Percentiles rank a stretch among this genome's conserved stretches.
Conservation (phyloP, 2,329 filamentous ascomycete genomes). For the Cytospora chrysosperma region DNA sequence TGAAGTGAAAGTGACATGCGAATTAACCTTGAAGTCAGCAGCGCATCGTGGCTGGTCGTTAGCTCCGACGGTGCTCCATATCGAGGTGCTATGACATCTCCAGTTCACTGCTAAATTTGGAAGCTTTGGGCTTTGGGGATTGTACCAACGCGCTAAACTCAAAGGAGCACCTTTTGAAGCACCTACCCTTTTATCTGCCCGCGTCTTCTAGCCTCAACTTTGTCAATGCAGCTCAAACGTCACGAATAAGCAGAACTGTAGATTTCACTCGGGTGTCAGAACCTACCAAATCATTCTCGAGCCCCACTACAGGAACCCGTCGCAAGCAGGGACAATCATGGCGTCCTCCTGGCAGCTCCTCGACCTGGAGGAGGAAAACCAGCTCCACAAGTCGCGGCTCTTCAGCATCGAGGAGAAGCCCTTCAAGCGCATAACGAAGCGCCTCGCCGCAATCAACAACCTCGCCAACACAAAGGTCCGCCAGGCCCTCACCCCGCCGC, state of each 20-base stretch:
- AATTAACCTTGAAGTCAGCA: neutral
- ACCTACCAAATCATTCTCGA: neutral
- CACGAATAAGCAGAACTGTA: neutral
- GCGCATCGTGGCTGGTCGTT: conserved; percentile 5
- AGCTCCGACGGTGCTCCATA: neutral
- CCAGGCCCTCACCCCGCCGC: conserved; percentile 64
- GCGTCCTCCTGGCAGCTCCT: conserved; percentile 61
- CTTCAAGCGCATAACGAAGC: conserved; percentile 84
- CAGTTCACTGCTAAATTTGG: neutral
- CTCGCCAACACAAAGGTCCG: conserved; percentile 54
- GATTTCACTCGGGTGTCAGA: neutral
- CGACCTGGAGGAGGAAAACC: conserved; percentile 74
- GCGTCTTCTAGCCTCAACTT: neutral
- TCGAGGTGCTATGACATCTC: neutral
- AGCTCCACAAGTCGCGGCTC: conserved; percentile 83
- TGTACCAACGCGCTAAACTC: neutral
- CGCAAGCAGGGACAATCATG: conserved; percentile 32
- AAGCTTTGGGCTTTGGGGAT: neutral
- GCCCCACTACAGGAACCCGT: neutral
- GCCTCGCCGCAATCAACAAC: conserved; percentile 68
- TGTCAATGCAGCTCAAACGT: neutral
- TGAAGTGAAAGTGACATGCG: neutral
- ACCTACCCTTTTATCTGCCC: neutral
- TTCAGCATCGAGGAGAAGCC: conserved; percentile 89
- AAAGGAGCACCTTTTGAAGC: neutral